These are phyloP conservation scores for Solanum aculeatissimum DNA, from an alignment of 305 asterid genomes.

Conservation along the genomic window DNA sequence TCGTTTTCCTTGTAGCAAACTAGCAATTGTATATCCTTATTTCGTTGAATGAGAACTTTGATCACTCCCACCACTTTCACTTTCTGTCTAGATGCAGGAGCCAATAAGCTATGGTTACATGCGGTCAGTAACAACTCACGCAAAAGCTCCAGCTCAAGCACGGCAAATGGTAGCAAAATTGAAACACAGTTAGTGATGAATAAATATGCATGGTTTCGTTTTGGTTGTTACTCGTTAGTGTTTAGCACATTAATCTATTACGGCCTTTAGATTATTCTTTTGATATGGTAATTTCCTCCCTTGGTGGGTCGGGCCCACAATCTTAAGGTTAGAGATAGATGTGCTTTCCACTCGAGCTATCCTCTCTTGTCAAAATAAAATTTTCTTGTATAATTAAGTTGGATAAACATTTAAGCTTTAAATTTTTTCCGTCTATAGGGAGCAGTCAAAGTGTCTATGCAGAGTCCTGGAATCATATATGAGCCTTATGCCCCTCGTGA, in stretches of 20 bases:
- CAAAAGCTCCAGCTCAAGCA: constrained; percentile 42
- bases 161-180: constrained; percentile 43
- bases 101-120: constrained; percentile 25
- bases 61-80: neutral
- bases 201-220: neutral
- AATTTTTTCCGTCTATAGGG: constrained; percentile 37
- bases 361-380: neutral
- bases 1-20: neutral
- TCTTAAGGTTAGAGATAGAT: neutral
- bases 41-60: neutral
- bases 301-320: neutral
- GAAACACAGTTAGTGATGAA: neutral
- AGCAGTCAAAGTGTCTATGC: constrained; percentile 43
- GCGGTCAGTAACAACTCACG: constrained; percentile 51
- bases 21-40: neutral
- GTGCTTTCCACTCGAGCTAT: neutral
- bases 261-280: neutral
- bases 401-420: constrained; percentile 3
- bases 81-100: constrained; percentile 28
- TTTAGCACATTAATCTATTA: neutral
- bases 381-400: neutral
- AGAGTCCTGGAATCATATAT: constrained; percentile 77
- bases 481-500: constrained; percentile 85
- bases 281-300: neutral
- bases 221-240: neutral